Percentiles rank a stretch among this genome's conserved stretches.
These are phyloP conservation scores for Hanseniaspora uvarum DNA, from an alignment of 1,139 yeast species.

Conservation along the genomic window DNA sequence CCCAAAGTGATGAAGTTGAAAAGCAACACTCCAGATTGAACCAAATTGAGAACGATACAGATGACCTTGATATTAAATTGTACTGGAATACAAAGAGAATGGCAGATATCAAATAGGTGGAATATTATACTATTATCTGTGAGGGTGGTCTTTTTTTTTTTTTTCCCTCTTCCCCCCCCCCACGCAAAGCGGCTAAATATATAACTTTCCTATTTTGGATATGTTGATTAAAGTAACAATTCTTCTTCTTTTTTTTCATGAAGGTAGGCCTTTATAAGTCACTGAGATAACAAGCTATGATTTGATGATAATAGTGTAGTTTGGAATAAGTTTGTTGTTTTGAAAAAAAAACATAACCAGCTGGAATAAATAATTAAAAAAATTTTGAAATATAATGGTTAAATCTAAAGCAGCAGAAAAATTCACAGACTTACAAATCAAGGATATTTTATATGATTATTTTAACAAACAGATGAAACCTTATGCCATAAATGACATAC, in stretches of 20 bases:
- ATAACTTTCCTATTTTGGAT: neutral
- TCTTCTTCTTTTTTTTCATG: no score
- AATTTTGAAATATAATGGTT: neutral
- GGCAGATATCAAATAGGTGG: conserved; percentile 27
- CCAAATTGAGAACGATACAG: conserved; percentile 44
- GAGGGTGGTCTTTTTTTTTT: neutral
- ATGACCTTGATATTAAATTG: conserved; percentile 43
- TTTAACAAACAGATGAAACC: conserved; percentile 36
- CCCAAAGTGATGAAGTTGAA: conserved; percentile 46
- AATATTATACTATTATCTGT: no score
- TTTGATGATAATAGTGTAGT: no score
- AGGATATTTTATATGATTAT: conserved; percentile 23
- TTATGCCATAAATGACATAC: conserved; percentile 34
- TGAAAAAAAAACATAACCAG: no score
- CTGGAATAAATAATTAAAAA: no score
- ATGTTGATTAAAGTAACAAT: neutral
- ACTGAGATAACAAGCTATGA: neutral
- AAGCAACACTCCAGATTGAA: conserved; percentile 45
- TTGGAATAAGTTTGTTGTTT: neutral
- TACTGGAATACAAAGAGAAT: conserved; percentile 39
- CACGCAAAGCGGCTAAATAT: neutral
- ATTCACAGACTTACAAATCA: neutral
- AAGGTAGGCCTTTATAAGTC: no score
- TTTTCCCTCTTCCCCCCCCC: neutral
- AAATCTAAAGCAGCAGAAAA: neutral